phyloP scores from a whole-genome alignment of 306 rosid species.

The Rosa rugosa region DNA sequence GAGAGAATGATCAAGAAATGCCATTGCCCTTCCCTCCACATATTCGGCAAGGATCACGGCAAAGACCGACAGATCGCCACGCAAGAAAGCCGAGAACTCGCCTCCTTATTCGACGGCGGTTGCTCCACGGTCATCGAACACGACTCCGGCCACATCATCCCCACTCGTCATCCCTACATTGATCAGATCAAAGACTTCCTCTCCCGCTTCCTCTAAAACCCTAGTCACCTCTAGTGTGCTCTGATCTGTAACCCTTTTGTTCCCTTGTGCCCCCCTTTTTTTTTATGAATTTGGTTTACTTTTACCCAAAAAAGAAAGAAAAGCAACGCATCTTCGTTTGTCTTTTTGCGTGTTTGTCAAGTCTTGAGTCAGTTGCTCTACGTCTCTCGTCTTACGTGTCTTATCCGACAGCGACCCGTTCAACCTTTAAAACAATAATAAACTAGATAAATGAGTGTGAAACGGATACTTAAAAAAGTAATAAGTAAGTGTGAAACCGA shows the following conservation, averaged over 20 bases:
- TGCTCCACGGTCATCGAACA: conserved; percentile 66
- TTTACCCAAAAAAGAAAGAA: neutral
- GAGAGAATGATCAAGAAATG: conserved; percentile 38
- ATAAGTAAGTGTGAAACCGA: neutral
- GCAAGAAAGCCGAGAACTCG: conserved; percentile 67
- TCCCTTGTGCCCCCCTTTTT: neutral
- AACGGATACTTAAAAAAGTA: neutral
- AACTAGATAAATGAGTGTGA: neutral
- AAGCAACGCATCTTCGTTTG: neutral
- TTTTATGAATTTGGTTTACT: conserved; percentile 6
- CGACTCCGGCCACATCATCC: conserved; percentile 81
- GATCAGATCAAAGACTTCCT: conserved; percentile 72
- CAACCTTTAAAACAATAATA: neutral
- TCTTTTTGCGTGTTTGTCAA: neutral
- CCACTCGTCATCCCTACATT: conserved; percentile 72
- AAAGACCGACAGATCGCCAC: conserved; percentile 78
- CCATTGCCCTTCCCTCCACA: conserved; percentile 78
- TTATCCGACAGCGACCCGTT: neutral
- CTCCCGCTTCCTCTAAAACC: conserved; percentile 43
- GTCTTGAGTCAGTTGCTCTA: neutral
- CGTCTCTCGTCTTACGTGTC: neutral
- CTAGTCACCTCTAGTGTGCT: neutral
- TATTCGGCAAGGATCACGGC: conserved; percentile 70
- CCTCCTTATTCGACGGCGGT: conserved; percentile 57
- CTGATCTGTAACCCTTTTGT: neutral